Base-by-base conservation (phyloP, 2,329 filamentous ascomycete species). In the Fusarium sp. region DNA sequence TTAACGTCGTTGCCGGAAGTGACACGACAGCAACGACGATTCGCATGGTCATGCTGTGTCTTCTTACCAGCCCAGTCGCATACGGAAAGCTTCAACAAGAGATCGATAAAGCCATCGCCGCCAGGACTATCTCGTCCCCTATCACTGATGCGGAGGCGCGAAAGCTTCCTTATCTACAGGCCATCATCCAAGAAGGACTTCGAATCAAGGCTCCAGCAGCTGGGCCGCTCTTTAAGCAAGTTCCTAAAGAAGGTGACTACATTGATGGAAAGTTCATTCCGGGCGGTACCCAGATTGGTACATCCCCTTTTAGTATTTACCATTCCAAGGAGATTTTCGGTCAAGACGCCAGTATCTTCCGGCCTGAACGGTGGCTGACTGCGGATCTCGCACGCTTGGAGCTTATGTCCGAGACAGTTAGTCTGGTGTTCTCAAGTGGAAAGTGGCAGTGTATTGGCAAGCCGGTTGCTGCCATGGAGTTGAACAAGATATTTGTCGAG, bases 21-120 rank as follows among this genome's bases (percentile, higher is more conserved):
- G 80, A 81, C n/a, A 80, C 80, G 7, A 75, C 73, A 1, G 74
- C 79, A 1, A 75, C 70, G 0, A 74, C 72, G 2, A 75, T 82
- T 30, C 82, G 86, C 2, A 77, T 81, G 14, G 83, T 80, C 1
- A 62, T 89, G 46, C 78, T 88, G 14, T 81, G 85, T 67, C 74
- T 89, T 48, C 79, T 84, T 7, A 84, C 81, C 1, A 83, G 81
- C 34, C 84, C 85, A 0, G 74, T 77, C 0, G 79, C 83, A 0
- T 83, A 85, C 52, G 48, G 67, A 4, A 81, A 79, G 6, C 76
- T 89, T 0, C 81, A 83, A 34, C 65, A 68, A 1, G 87, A 89
- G 64, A 80, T 88, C 24, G 80, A 84, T 39, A 56, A 70, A 1
- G 82, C 81, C 0, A 76, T 88, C 2, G 80, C 82, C 1, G 77